Percentiles rank a stretch among this genome's conserved stretches.
These are phyloP conservation scores for Wickerhamia fluorescens DNA, from an alignment of 805 yeast genomes.

Conservation along the genomic window DNA sequence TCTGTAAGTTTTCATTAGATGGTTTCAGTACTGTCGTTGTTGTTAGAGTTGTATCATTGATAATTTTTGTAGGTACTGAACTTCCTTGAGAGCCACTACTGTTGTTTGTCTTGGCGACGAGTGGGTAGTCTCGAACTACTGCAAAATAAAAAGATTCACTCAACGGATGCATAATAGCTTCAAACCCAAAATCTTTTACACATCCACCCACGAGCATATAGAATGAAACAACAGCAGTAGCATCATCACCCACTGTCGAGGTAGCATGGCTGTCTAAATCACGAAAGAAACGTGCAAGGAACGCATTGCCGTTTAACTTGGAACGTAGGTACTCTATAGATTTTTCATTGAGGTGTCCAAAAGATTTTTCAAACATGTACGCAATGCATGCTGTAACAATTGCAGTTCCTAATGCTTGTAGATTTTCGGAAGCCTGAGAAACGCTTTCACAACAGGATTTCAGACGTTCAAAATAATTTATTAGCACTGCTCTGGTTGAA, in stretches of 20 bases:
- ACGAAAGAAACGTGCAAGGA: constrained; percentile 39
- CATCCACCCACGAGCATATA: constrained; percentile 61
- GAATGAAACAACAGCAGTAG: constrained; percentile 46
- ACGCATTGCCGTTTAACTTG: constrained; percentile 36
- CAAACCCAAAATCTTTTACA: constrained; percentile 76
- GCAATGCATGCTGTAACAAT: constrained; percentile 50
- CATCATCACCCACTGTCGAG: constrained; percentile 32
- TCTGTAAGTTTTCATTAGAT: background rate
- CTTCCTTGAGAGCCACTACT: constrained; percentile 11
- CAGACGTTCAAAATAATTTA: constrained; percentile 50
- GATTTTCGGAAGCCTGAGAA: constrained; percentile 32
- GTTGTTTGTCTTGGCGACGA: constrained; percentile 36
- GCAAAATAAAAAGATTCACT: constrained; percentile 62
- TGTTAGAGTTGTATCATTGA: constrained; percentile 17
- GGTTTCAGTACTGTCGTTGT: constrained; percentile 3
- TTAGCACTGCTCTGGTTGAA: constrained; percentile 7
- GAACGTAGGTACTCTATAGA: constrained; percentile 47
- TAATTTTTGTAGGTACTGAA: constrained; percentile 13
- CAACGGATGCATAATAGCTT: constrained; percentile 53
- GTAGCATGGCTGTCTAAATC: constrained; percentile 37
- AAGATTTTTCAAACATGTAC: constrained; percentile 58
- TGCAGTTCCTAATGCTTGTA: constrained; percentile 52
- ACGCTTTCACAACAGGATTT: constrained; percentile 51
- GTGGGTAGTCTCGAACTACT: constrained; percentile 58
- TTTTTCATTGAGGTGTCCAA: constrained; percentile 44